phyloP scores from a whole-genome alignment of 2,329 filamentous ascomycete species.

The Colletotrichum agaves region DNA sequence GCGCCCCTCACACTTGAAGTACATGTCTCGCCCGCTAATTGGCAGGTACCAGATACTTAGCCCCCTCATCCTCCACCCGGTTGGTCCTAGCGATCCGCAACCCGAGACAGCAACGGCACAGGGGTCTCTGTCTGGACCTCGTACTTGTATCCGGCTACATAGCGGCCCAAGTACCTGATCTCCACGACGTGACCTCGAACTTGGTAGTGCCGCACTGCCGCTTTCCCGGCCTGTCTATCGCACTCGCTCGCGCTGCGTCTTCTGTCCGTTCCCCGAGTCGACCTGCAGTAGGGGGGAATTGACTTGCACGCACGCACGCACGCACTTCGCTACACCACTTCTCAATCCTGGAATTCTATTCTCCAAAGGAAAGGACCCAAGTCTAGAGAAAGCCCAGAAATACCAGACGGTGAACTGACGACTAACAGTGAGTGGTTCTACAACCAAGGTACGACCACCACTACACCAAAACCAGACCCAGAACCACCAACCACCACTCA shows the following conservation, averaged over 20 bases:
- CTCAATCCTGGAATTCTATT: constrained; percentile 3
- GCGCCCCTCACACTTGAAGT: constrained; percentile 2
- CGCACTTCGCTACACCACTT: neutral
- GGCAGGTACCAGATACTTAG: constrained; percentile 19
- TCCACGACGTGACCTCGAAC: constrained; percentile 30
- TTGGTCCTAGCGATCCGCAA: constrained; percentile 10
- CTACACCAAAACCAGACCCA: neutral
- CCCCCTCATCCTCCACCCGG: constrained; percentile 16
- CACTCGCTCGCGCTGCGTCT: constrained; percentile 24
- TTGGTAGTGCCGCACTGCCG: constrained; percentile 30
- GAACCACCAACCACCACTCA: constrained; percentile 11
- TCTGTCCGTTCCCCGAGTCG: constrained; percentile 25
- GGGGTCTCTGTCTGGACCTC: constrained; percentile 11
- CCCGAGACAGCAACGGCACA: neutral
- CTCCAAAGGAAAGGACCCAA: neutral
- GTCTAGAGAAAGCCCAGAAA: constrained; percentile 12
- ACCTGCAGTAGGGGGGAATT: constrained; percentile 16
- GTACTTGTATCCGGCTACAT: constrained; percentile 22
- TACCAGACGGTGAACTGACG: constrained; percentile 5
- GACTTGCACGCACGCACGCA: neutral
- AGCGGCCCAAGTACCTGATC: constrained; percentile 25
- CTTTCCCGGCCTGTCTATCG: constrained; percentile 26
- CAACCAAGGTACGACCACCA: neutral
- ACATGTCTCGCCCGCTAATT: neutral
- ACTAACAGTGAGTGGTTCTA: neutral